phyloP scores from a whole-genome alignment of 495 filamentous ascomycete species.

The Hyphodiscus hymeniophilus region DNA sequence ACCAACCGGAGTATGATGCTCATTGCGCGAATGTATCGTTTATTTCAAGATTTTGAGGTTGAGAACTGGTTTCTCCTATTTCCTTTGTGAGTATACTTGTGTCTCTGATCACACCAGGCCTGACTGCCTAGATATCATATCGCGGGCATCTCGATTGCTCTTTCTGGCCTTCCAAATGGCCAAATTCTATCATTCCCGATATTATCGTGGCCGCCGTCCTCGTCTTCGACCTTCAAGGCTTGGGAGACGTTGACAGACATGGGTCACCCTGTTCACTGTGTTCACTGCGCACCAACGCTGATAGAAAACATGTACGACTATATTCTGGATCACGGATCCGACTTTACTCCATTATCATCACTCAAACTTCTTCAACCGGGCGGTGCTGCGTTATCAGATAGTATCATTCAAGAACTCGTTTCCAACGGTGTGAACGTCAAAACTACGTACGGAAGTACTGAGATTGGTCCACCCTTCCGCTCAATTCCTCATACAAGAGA shows the following conservation, averaged over 20 bases:
- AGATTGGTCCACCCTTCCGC: constrained; percentile 23
- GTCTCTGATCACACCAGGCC: neutral
- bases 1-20: constrained; percentile 25
- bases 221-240: constrained; percentile 14
- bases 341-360: constrained; percentile 18
- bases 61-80: constrained; percentile 25
- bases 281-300: constrained; percentile 20
- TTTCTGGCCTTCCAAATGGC: constrained; percentile 22
- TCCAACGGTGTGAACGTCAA: constrained; percentile 21
- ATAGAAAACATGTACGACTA: constrained; percentile 24
- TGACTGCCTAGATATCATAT: constrained; percentile 19
- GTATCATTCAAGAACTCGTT: constrained; percentile 13
- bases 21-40: constrained; percentile 23
- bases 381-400: constrained; percentile 18
- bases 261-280: constrained; percentile 19
- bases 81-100: constrained; percentile 15
- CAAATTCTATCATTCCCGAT: constrained; percentile 21
- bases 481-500: constrained; percentile 16
- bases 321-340: constrained; percentile 11
- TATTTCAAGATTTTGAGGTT: constrained; percentile 19
- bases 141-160: constrained; percentile 22
- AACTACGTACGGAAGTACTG: constrained; percentile 22
- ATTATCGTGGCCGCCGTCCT: constrained; percentile 16
- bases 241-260: constrained; percentile 18
- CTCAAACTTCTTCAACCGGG: constrained; percentile 23